Conservation (phyloP, 1,139 yeast species). For the Spencermartinsiella ligniputridi region DNA sequence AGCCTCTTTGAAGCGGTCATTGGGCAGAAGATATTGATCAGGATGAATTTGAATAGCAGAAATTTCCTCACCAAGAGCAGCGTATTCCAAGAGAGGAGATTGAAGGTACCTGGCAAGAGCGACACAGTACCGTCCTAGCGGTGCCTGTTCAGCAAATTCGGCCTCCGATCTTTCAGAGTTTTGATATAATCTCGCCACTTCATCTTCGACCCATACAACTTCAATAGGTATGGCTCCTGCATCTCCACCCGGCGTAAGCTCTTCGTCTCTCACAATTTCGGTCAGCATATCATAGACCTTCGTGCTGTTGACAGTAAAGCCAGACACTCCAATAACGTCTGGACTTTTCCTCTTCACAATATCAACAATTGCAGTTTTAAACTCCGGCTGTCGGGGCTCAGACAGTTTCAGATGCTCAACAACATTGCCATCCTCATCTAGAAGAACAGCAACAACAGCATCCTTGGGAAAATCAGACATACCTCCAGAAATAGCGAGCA, state of each 20-base stretch:
- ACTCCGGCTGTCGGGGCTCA: constrained; percentile 55
- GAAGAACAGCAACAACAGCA: constrained; percentile 77
- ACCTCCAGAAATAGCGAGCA: constrained; percentile 79
- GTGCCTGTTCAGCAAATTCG: constrained; percentile 86
- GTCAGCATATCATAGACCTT: constrained; percentile 55
- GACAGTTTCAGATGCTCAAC: constrained; percentile 75
- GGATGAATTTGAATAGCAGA: constrained; percentile 68
- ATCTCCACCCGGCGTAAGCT: constrained; percentile 52
- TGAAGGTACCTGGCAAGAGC: constrained; percentile 90
- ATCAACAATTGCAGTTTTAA: constrained; percentile 57
- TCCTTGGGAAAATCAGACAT: constrained; percentile 75
- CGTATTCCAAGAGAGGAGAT: constrained; percentile 84
- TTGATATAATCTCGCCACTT: constrained; percentile 85
- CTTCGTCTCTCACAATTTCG: constrained; percentile 52
- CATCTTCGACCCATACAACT: constrained; percentile 85
- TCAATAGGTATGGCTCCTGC: constrained; percentile 34
- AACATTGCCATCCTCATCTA: constrained; percentile 78
- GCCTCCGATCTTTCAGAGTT: constrained; percentile 68
- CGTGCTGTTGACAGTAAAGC: constrained; percentile 73
- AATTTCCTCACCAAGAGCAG: constrained; percentile 71
- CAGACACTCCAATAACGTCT: constrained; percentile 87
- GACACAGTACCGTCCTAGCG: constrained; percentile 78
- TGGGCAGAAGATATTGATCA: constrained; percentile 66
- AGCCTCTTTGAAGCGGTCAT: constrained; percentile 60
- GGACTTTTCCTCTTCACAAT: constrained; percentile 55